Base-by-base conservation (phyloP, 441 rosid species). In the Syzygium malaccense region DNA sequence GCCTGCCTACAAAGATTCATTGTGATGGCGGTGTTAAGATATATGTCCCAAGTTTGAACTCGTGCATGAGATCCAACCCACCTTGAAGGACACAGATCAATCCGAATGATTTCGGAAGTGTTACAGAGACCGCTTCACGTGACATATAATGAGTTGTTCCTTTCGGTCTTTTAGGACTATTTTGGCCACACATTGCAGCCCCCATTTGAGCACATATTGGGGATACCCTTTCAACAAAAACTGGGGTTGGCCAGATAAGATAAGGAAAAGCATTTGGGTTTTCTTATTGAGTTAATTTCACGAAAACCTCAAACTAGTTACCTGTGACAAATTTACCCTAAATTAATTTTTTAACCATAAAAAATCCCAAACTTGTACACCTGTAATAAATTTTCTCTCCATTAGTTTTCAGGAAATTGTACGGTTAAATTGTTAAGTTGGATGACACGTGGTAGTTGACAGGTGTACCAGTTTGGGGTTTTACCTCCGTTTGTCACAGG, bases 61-160 rank as follows among this genome's bases (percentile, higher is more conserved):
- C 13, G 5, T 56, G 28, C 28, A 56, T 14, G 28, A 4, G 17
- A 60, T 4, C 33, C 9, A 0, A 60, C 30, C 13, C 1, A 0
- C 17, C 14, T 60, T 28, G 33, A 14, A 28, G 19, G 68, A 6
- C 14, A 60, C 13, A 60, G 68, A 60, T 7, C 2, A 1, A 60
- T 28, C 30, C 4, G 2, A 60, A 60, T 9, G 8, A 60, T 60
- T 60, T 60, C 3, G 14, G 60, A 56, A 28, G 30, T 28, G 68
- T 60, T 8, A 13, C 18, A 60, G 33, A n/a, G 30, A 15, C 19
- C 19, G 6, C 55, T 54, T 54, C 55, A 4, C 55, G 55, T 15
- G 7, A 54, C 55, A 54, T 54, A 15, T 14, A 54, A 54, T 15
- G 55, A 54, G 55, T 54, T 18, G 55, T 58, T 58, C 64, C 64